Conservation (phyloP, 1,139 yeast genomes). For the Tardiomyces blankii region DNA sequence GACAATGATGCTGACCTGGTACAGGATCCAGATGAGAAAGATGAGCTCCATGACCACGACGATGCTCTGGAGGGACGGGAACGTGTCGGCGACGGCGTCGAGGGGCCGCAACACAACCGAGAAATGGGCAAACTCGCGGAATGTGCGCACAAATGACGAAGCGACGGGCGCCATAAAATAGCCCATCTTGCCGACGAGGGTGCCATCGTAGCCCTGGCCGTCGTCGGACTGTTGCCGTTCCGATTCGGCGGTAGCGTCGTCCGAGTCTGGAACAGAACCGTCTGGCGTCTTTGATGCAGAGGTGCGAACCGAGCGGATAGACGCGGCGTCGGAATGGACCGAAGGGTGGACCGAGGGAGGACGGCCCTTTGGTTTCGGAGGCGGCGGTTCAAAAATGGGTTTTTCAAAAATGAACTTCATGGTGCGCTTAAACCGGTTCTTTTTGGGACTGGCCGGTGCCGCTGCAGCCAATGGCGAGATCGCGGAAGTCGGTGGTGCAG, state of each 20-base stretch:
- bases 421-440: constrained; percentile 10
- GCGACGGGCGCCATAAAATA: constrained; percentile 1
- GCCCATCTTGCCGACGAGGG: background rate
- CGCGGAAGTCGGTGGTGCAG: background rate
- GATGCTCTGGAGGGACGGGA: constrained; percentile 16
- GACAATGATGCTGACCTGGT: constrained; percentile 21
- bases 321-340: background rate
- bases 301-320: background rate
- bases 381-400: background rate
- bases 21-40: constrained; percentile 21
- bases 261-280: too few species aligned
- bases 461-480: background rate
- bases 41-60: constrained; percentile 22
- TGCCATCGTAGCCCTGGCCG: background rate
- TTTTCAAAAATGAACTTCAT: constrained; percentile 12
- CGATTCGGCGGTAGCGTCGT: constrained; percentile 1
- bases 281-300: background rate
- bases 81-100: constrained; percentile 19
- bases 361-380: background rate
- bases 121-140: constrained; percentile 16
- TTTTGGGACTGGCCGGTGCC: background rate
- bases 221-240: too few species aligned
- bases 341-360: background rate
- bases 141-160: constrained; percentile 9
- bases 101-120: constrained; percentile 19